Conservation (phyloP, 192 early-diverging fungal genomes). For the Dissophora ornata region DNA sequence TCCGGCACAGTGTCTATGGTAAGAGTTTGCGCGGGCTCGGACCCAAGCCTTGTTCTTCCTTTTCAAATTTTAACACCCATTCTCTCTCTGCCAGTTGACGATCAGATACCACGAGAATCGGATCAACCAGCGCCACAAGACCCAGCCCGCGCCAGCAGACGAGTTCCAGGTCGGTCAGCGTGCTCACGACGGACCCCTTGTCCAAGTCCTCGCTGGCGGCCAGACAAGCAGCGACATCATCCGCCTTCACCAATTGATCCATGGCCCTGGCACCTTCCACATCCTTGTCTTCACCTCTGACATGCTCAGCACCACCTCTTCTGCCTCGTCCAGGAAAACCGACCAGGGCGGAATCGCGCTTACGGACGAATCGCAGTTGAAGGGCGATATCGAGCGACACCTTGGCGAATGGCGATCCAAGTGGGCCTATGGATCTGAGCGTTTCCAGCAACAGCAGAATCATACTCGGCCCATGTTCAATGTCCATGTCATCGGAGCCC, state of each 20-base stretch:
- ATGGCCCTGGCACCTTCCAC: constrained; percentile 45
- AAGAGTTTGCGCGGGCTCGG: too few relatives aligned
- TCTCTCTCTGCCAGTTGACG: constrained; percentile 19
- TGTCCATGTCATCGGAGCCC: constrained; percentile 30
- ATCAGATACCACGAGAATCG: constrained; percentile 29
- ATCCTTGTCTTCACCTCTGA: constrained; percentile 46
- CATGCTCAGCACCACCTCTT: constrained; percentile 18
- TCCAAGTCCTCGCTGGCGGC: constrained; percentile 8
- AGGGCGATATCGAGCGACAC: constrained; percentile 16
- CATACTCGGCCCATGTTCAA: constrained; percentile 16
- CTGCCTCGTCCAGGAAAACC: constrained; percentile 3
- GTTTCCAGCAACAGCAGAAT: background rate
- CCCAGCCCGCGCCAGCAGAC: constrained; percentile 13
- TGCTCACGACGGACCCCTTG: constrained; percentile 43
- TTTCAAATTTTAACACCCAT: background rate
- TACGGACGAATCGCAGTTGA: constrained; percentile 26
- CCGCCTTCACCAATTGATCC: constrained; percentile 32
- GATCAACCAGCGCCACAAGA: constrained; percentile 35
- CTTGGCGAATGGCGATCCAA: constrained; percentile 27
- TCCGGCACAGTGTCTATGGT: constrained; percentile 42
- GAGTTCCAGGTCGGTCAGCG: constrained; percentile 40
- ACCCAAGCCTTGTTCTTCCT: too few relatives aligned
- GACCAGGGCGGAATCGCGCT: background rate
- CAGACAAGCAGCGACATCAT: background rate
- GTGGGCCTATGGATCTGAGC: constrained; percentile 21